These are phyloP conservation scores for Fusarium sp. DNA, from an alignment of 2,329 filamentous ascomycete genomes.

Conservation along the genomic window DNA sequence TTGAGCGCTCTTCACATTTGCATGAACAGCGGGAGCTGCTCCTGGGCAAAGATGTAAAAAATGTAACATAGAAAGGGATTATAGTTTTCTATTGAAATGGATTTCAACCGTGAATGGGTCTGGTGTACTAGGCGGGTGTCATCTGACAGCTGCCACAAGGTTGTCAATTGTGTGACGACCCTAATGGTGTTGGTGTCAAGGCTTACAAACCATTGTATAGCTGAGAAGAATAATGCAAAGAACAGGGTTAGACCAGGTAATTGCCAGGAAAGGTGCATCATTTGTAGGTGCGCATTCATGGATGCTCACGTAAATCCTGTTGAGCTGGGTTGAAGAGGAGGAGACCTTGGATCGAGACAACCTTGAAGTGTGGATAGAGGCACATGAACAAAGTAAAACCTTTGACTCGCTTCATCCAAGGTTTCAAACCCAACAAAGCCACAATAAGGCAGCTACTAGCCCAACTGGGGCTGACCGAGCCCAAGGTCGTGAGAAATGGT, in stretches of 20 bases:
- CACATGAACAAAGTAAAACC: neutral
- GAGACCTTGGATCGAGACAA: neutral
- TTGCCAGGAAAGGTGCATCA: neutral
- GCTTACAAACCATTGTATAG: neutral
- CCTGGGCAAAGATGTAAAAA: slow-evolving; percentile 39
- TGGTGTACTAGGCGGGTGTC: neutral
- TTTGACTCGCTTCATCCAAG: neutral
- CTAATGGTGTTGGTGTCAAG: neutral
- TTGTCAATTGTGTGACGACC: neutral
- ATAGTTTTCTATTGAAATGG: slow-evolving; percentile 10
- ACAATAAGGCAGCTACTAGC: slow-evolving; percentile 4
- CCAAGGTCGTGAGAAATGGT: neutral
- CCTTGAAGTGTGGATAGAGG: neutral
- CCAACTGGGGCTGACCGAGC: neutral
- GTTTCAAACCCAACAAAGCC: slow-evolving; percentile 24
- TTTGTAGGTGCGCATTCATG: neutral
- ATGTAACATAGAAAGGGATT: slow-evolving; percentile 38
- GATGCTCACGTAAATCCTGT: neutral
- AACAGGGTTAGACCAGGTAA: neutral
- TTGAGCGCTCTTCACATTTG: slow-evolving; percentile 13
- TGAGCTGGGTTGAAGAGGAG: neutral
- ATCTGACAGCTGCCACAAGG: neutral
- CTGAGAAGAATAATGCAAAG: neutral
- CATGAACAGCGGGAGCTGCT: slow-evolving; percentile 22
- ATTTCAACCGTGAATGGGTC: slow-evolving; percentile 1